These are phyloP conservation scores for Stephanocyclus meneghinianus DNA, from an alignment of 352 stramenopile species.

Conservation along the genomic window DNA sequence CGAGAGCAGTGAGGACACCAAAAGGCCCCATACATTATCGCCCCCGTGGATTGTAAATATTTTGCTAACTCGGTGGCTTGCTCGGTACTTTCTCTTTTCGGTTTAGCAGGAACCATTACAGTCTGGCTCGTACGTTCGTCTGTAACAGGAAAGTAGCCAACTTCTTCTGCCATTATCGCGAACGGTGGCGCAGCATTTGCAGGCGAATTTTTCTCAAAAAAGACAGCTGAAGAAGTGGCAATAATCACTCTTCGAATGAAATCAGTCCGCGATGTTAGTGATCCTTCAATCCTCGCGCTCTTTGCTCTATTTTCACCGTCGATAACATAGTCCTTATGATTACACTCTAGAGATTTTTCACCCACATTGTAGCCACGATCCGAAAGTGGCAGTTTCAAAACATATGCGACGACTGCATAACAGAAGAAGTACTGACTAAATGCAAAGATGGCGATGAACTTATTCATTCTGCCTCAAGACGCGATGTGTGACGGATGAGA, in stretches of 20 bases:
- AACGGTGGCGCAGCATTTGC: constrained; percentile 66
- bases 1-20: constrained; percentile 76
- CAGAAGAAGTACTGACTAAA: too few relatives aligned
- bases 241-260: constrained; percentile 11
- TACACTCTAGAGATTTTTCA: too few relatives aligned
- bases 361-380: too few relatives aligned
- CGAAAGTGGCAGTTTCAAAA: too few relatives aligned
- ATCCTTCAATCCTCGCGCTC: neutral
- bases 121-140: constrained; percentile 52
- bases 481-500: too few relatives aligned
- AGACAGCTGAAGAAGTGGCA: neutral
- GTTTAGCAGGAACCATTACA: constrained; percentile 69
- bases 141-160: constrained; percentile 79
- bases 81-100: constrained; percentile 55
- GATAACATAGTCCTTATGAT: too few relatives aligned
- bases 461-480: too few relatives aligned
- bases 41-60: constrained; percentile 56
- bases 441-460: too few relatives aligned
- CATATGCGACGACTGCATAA: too few relatives aligned
- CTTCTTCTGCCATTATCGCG: constrained; percentile 79
- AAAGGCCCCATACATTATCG: constrained; percentile 71
- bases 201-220: neutral
- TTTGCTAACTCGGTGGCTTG: constrained; percentile 72
- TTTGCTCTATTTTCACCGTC: neutral
- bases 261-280: neutral